These are phyloP conservation scores for Daldinia concentrica DNA, from an alignment of 495 filamentous ascomycete species.

Conservation along the genomic window DNA sequence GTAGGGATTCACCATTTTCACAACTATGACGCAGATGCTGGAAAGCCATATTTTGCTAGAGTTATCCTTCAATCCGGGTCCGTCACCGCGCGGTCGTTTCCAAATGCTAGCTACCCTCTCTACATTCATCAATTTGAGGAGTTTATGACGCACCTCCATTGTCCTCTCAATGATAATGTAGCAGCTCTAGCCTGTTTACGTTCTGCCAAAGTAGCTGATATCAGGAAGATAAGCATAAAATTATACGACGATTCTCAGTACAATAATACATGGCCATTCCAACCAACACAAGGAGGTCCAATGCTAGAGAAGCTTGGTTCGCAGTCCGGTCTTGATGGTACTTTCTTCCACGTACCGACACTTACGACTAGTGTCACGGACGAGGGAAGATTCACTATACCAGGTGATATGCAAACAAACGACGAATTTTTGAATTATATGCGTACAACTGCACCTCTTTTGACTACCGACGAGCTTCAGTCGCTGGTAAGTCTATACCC, in stretches of 20 bases:
- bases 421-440: conserved; percentile 66
- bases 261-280: conserved; percentile 70
- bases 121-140: conserved; percentile 67
- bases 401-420: conserved; percentile 53
- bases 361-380: conserved; percentile 70
- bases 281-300: conserved; percentile 68
- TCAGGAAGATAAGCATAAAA: conserved; percentile 61
- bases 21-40: conserved; percentile 47
- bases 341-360: conserved; percentile 67
- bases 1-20: conserved; percentile 49
- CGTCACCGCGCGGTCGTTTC: conserved; percentile 66
- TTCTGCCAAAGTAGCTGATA: conserved; percentile 57
- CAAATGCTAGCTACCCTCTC: conserved; percentile 60
- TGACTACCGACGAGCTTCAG: conserved; percentile 57
- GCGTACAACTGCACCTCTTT: conserved; percentile 60
- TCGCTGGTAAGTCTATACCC: conserved; percentile 64
- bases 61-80: conserved; percentile 70
- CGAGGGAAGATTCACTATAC: conserved; percentile 68
- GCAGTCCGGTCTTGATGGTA: conserved; percentile 59
- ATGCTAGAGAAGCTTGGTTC: conserved; percentile 57
- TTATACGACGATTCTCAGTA: conserved; percentile 62
- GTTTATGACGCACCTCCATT: conserved; percentile 58
- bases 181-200: conserved; percentile 60
- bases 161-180: conserved; percentile 56
- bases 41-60: conserved; percentile 60